A percentile compares a stretch with the other conserved stretches of the same genome.
Conservation (phyloP, 306 rosid genomes). For the Prunus armeniaca region DNA sequence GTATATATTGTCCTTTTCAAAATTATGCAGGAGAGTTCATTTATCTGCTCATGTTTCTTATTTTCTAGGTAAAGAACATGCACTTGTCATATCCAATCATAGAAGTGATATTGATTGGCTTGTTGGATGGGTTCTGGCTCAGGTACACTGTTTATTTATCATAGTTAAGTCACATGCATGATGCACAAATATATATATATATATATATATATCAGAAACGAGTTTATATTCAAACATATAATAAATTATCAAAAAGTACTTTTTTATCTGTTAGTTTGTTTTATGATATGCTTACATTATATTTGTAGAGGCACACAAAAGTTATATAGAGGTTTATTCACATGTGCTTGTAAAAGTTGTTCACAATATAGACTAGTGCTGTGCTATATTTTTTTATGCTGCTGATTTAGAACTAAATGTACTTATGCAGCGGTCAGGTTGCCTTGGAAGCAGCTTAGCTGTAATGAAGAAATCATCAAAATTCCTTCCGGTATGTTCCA, state of each 20-base stretch:
- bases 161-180: slow-evolving; percentile 15
- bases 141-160: slow-evolving; percentile 53
- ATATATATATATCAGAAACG: neutral
- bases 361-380: neutral
- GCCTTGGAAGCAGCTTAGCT: slow-evolving; percentile 88
- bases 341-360: neutral
- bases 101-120: slow-evolving; percentile 97
- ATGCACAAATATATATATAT: neutral
- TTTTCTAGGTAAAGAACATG: slow-evolving; percentile 86
- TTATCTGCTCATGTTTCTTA: slow-evolving; percentile 18
- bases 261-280: neutral
- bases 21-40: neutral
- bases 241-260: neutral
- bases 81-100: slow-evolving; percentile 79
- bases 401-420: slow-evolving; percentile 20
- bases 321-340: neutral
- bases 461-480: slow-evolving; percentile 95
- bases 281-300: neutral
- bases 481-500: slow-evolving; percentile 70
- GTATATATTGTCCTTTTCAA: neutral
- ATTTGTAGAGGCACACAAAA: neutral
- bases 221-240: neutral
- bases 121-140: slow-evolving; percentile 87
- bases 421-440: slow-evolving; percentile 73
- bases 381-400: slow-evolving; percentile 27